These are phyloP conservation scores for Chrysosphaeria jannelii DNA, from an alignment of 2,329 filamentous ascomycete genomes.

Conservation along the genomic window DNA sequence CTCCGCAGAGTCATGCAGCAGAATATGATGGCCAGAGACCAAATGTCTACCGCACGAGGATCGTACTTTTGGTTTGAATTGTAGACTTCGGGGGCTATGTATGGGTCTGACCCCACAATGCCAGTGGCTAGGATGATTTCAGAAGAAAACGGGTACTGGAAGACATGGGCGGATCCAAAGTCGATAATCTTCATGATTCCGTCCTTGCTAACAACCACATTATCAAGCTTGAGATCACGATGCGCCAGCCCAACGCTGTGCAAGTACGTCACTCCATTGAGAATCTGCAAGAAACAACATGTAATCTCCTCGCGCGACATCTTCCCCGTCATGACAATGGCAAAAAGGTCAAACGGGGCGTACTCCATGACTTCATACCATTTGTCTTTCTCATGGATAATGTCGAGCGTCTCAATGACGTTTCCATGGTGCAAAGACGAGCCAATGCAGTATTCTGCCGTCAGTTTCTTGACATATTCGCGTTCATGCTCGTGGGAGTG, in stretches of 20 bases:
- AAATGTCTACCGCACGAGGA: conserved; percentile 78
- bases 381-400: conserved; percentile 71
- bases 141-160: conserved; percentile 88
- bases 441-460: conserved; percentile 91
- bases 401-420: conserved; percentile 92
- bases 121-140: conserved; percentile 52
- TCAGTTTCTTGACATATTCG: conserved; percentile 94
- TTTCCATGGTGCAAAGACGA: conserved; percentile 94
- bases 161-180: conserved; percentile 91
- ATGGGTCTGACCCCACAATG: conserved; percentile 65
- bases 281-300: conserved; percentile 77
- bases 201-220: conserved; percentile 84
- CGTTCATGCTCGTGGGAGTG: conserved; percentile 84
- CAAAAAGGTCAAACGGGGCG: conserved; percentile 82
- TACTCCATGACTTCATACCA: conserved; percentile 99
- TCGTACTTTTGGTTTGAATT: conserved; percentile 84
- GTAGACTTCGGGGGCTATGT: conserved; percentile 89
- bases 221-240: conserved; percentile 85
- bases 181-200: conserved; percentile 99
- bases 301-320: conserved; percentile 79
- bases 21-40: conserved; percentile 95
- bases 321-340: conserved; percentile 95
- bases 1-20: conserved; percentile 91
- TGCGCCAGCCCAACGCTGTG: conserved; percentile 89
- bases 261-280: conserved; percentile 80